A percentile compares a stretch with the other conserved stretches of the same genome.
Conservation (phyloP, 2,329 filamentous ascomycete species). For the Orbilia blumenaviensis region DNA sequence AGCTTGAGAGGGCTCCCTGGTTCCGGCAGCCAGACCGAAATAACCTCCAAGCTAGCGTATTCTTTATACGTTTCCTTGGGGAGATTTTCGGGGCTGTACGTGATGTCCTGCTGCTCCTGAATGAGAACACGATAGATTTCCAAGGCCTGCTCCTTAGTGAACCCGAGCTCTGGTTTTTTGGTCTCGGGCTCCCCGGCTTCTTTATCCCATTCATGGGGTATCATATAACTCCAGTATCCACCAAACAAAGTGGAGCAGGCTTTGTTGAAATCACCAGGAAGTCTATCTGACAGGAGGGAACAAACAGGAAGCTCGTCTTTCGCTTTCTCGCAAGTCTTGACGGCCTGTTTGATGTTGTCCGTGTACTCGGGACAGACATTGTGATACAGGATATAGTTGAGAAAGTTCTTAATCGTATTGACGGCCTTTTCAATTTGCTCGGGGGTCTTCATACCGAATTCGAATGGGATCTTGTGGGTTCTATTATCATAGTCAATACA, state of each 20-base stretch:
- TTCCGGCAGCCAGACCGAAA: slow-evolving; percentile 54
- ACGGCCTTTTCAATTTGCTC: slow-evolving; percentile 69
- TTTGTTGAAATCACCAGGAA: slow-evolving; percentile 84
- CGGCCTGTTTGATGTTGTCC: slow-evolving; percentile 72
- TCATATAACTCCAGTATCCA: slow-evolving; percentile 60
- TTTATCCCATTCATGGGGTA: slow-evolving; percentile 17
- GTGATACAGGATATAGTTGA: slow-evolving; percentile 85
- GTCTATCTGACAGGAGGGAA: slow-evolving; percentile 64
- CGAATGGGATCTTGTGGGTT: slow-evolving; percentile 67
- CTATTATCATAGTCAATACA: slow-evolving; percentile 61
- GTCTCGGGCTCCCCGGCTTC: slow-evolving; percentile 43
- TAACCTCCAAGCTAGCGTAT: slow-evolving; percentile 60
- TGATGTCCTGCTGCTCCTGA: slow-evolving; percentile 39
- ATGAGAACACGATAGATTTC: slow-evolving; percentile 55
- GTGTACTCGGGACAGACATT: slow-evolving; percentile 84
- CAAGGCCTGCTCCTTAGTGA: slow-evolving; percentile 53
- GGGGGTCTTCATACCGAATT: slow-evolving; percentile 68
- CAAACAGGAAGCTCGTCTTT: slow-evolving; percentile 73
- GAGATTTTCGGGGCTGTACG: slow-evolving; percentile 55
- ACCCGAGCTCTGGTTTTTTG: slow-evolving; percentile 56
- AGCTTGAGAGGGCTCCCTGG: slow-evolving; percentile 34
- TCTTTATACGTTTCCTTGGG: slow-evolving; percentile 56
- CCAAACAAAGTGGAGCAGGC: slow-evolving; percentile 76
- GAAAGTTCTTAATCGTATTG: slow-evolving; percentile 80
- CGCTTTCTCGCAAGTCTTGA: slow-evolving; percentile 73